Percentiles rank a stretch among this genome's conserved stretches.
Evolutionary conservation across 2,329 filamentous ascomycete genomes (phyloP).

Genomic region (Exserohilum turcica): DNA sequence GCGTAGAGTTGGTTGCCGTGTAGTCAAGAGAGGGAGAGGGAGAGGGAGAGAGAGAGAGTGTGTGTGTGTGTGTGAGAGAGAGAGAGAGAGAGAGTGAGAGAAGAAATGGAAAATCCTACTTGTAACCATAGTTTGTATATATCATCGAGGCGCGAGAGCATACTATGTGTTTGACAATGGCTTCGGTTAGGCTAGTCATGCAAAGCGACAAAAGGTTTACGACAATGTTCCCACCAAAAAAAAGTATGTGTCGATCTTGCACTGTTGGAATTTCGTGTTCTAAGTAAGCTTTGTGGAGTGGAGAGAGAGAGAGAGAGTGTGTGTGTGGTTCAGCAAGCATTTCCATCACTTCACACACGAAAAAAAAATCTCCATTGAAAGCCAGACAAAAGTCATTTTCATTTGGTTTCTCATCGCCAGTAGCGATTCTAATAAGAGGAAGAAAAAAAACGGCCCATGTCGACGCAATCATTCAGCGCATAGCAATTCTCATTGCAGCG

Average conservation of each 20-base stretch:
- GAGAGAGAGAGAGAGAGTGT: too few relatives aligned
- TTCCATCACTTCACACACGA: too few relatives aligned
- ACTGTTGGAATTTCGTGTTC: too few relatives aligned
- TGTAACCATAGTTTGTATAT: conserved; percentile 25
- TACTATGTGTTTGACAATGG: conserved; percentile 1
- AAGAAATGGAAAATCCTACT: neutral
- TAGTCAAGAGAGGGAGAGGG: neutral
- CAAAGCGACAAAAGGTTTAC: neutral
- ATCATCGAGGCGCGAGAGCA: neutral
- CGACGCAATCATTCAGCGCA: conserved; percentile 4
- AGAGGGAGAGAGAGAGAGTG: neutral
- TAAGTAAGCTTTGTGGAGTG: too few relatives aligned
- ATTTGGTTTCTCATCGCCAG: conserved; percentile 5
- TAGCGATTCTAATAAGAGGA: conserved; percentile 3
- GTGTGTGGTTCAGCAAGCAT: too few relatives aligned
- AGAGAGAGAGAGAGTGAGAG: neutral
- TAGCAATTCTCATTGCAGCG: conserved; percentile 6
- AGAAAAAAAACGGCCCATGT: neutral
- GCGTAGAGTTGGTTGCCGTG: neutral
- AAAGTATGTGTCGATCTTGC: neutral
- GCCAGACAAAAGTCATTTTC: too few relatives aligned
- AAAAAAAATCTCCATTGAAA: too few relatives aligned
- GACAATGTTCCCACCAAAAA: neutral
- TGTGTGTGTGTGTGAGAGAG: neutral
- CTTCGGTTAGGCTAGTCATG: neutral